Evolutionary conservation across 768 basidiomycete species (phyloP).

Genomic region (Botryobasidium botryosum): DNA sequence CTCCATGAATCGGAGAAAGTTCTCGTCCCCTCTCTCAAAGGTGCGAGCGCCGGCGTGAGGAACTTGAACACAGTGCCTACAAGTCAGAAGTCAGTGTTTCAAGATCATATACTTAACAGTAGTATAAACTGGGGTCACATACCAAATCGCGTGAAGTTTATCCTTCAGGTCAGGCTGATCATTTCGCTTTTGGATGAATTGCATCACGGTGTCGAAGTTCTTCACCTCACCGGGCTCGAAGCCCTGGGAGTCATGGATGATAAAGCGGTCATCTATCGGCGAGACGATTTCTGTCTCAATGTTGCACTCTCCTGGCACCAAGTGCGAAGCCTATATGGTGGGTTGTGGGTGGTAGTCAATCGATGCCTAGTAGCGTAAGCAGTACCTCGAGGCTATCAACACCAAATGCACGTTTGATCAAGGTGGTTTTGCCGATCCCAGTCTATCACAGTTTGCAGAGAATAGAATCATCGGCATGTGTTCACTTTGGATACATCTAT

Average conservation of each 20-base stretch:
- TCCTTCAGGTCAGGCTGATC: constrained; percentile 10
- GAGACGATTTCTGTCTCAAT: constrained; percentile 16
- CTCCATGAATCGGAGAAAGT: constrained; percentile 16
- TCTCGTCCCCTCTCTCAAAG: constrained; percentile 16
- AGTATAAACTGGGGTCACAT: neutral
- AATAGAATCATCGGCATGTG: too few relatives aligned
- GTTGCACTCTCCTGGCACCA: too few relatives aligned
- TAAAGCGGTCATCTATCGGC: constrained; percentile 15
- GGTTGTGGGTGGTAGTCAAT: too few relatives aligned
- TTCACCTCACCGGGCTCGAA: too few relatives aligned
- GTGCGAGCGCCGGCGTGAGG: constrained; percentile 16
- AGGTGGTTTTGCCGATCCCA: too few relatives aligned
- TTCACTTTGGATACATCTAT: too few relatives aligned
- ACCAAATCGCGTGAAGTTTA: constrained; percentile 20
- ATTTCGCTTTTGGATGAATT: constrained; percentile 14
- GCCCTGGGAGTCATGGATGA: constrained; percentile 21
- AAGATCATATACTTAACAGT: neutral
- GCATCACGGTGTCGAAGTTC: constrained; percentile 16
- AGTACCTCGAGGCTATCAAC: too few relatives aligned
- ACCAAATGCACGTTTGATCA: too few relatives aligned
- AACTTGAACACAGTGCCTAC: constrained; percentile 16
- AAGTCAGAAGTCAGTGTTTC: too few relatives aligned
- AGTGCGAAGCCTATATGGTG: too few relatives aligned
- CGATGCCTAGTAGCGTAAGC: too few relatives aligned
- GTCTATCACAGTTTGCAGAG: too few relatives aligned